Percentiles rank a stretch among this genome's conserved stretches.
Conservation (phyloP, 2,329 filamentous ascomycete species). For the Sclerotinia trifoliorum region DNA sequence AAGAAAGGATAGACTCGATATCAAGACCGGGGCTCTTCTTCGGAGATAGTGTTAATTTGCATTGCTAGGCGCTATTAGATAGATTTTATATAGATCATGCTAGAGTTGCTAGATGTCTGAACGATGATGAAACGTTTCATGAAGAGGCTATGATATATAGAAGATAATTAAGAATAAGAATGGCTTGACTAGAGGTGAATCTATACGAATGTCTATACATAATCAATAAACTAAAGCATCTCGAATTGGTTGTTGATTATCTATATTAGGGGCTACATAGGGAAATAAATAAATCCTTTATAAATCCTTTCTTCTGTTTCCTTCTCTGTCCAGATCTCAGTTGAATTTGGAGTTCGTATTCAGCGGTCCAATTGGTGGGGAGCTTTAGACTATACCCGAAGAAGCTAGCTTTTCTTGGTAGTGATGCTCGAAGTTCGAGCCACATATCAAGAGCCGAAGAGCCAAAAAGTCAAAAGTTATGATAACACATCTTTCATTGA, state of each 20-base stretch:
- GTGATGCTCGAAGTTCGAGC: conserved; percentile 14
- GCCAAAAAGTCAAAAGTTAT: conserved; percentile 15
- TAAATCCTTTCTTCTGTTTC: conserved; percentile 6
- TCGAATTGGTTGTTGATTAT: background rate
- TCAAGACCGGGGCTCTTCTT: background rate
- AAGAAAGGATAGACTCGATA: conserved; percentile 37
- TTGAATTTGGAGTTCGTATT: conserved; percentile 2
- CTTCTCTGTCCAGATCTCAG: conserved; percentile 23
- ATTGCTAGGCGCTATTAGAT: conserved; percentile 5
- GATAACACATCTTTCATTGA: conserved; percentile 9
- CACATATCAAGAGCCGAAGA: conserved; percentile 21
- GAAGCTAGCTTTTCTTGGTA: background rate
- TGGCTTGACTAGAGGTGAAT: background rate
- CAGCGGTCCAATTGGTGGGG: conserved; percentile 6
- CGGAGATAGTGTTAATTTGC: conserved; percentile 7
- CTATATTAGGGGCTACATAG: background rate
- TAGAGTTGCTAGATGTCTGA: conserved; percentile 4
- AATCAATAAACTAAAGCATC: background rate
- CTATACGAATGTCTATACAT: background rate
- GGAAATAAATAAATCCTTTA: background rate
- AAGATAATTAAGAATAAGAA: background rate
- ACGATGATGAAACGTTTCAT: conserved; percentile 1
- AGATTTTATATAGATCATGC: background rate
- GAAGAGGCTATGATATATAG: background rate
- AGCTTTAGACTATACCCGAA: background rate